Conservation (phyloP, 1,284 basidiomycete species). For the Marasmius tenuissimus region DNA sequence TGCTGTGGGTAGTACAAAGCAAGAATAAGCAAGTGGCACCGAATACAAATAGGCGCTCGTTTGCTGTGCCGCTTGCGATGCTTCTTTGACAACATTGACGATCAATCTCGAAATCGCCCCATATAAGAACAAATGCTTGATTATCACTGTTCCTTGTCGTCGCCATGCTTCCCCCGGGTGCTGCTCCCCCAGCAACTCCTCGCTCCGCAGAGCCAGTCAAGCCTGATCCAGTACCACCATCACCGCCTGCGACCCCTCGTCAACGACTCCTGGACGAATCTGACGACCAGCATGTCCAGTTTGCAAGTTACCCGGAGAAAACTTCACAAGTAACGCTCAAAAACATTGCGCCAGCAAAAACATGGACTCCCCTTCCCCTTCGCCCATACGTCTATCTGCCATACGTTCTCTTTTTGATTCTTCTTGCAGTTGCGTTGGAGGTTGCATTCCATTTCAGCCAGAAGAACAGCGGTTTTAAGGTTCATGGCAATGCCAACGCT, state of each 20-base stretch:
- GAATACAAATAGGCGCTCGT: no score
- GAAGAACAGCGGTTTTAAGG: conserved; percentile 39
- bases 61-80: no score
- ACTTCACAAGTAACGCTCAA: background rate
- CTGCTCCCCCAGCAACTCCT: background rate
- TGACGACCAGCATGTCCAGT: conserved; percentile 12
- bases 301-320: conserved; percentile 13
- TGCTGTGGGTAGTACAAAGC: no score
- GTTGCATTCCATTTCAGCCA: conserved; percentile 46
- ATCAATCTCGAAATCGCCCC: no score
- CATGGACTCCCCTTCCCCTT: conserved; percentile 46
- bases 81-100: no score
- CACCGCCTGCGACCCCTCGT: conserved; percentile 13
- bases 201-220: background rate
- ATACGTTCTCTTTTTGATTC: conserved; percentile 37
- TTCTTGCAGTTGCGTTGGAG: conserved; percentile 44
- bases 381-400: conserved; percentile 47
- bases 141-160: background rate
- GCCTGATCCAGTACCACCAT: background rate
- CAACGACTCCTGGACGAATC: conserved; percentile 12
- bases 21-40: no score
- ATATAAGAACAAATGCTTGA: no score
- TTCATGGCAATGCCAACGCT: conserved; percentile 15
- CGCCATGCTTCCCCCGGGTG: background rate
- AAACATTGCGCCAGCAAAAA: conserved; percentile 12